Conservation (phyloP, 306 rosid genomes). For the Carpinus viminea region DNA sequence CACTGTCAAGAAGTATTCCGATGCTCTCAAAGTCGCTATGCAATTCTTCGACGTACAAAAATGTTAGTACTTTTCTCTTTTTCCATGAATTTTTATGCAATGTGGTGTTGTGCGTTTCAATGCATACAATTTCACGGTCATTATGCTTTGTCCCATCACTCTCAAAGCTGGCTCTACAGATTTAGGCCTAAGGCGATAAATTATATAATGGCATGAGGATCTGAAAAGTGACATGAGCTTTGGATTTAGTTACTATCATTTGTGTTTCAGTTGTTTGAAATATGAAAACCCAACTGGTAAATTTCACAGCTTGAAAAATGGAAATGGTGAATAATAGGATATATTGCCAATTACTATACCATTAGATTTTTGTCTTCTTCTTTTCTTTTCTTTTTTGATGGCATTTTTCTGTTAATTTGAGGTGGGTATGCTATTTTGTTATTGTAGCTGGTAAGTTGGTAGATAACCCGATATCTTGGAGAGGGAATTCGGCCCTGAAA, state of each 20-base stretch:
- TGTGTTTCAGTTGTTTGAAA: background rate
- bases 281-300: background rate
- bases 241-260: background rate
- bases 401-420: constrained; percentile 1
- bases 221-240: constrained; percentile 3
- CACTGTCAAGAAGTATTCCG: constrained; percentile 55
- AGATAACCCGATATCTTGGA: constrained; percentile 70
- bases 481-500: constrained; percentile 83
- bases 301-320: background rate
- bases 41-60: constrained; percentile 88
- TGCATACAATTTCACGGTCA: background rate
- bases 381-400: background rate
- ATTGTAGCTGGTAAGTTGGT: constrained; percentile 76
- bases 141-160: background rate
- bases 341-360: too few relatives aligned
- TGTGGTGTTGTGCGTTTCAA: background rate
- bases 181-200: too few relatives aligned
- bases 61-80: constrained; percentile 40
- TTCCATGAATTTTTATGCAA: background rate
- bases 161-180: too few relatives aligned
- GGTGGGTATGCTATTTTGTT: constrained; percentile 21
- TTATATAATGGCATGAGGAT: background rate
- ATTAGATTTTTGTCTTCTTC: background rate
- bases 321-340: too few relatives aligned
- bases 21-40: constrained; percentile 75